Evolutionary conservation across 371 early-diverging fungal genomes (phyloP).

Genomic region (Phascolomyces articulosus): DNA sequence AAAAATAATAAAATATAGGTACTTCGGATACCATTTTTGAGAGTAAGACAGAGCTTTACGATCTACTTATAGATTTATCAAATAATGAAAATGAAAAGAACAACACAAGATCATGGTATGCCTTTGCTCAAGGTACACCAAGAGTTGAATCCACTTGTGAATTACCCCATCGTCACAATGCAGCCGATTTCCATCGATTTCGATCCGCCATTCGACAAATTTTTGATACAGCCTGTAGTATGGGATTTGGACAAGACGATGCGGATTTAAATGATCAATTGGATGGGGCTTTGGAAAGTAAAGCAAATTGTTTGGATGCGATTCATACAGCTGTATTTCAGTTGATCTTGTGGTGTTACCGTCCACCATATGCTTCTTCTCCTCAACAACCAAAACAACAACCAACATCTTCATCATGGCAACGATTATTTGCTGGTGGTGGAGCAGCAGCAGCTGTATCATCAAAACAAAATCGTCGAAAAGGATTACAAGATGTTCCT

Average conservation of each 20-base stretch:
- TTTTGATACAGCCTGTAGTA: constrained; percentile 7
- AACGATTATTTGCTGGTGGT: constrained; percentile 22
- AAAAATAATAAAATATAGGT: no score
- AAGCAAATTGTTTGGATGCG: constrained; percentile 11
- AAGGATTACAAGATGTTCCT: constrained; percentile 1
- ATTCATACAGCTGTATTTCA: constrained; percentile 9
- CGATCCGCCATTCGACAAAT: constrained; percentile 25
- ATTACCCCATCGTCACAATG: constrained; percentile 18
- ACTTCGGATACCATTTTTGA: constrained; percentile 64
- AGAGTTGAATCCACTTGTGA: constrained; percentile 10
- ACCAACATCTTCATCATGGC: constrained; percentile 16
- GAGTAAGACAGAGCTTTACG: constrained; percentile 57
- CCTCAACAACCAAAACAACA: background rate
- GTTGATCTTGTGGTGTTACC: constrained; percentile 16
- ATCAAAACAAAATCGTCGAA: background rate
- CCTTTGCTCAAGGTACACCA: background rate
- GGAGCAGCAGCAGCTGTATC: constrained; percentile 1
- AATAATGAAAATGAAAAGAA: constrained; percentile 5
- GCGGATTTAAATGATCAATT: constrained; percentile 3
- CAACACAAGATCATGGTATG: background rate
- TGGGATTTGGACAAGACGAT: constrained; percentile 16
- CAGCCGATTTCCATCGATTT: constrained; percentile 36
- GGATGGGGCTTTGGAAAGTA: constrained; percentile 4
- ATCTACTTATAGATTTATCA: constrained; percentile 52
- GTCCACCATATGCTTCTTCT: background rate